These are phyloP conservation scores for Populus hybrid DNA, from an alignment of 441 rosid genomes.

Conservation along the genomic window DNA sequence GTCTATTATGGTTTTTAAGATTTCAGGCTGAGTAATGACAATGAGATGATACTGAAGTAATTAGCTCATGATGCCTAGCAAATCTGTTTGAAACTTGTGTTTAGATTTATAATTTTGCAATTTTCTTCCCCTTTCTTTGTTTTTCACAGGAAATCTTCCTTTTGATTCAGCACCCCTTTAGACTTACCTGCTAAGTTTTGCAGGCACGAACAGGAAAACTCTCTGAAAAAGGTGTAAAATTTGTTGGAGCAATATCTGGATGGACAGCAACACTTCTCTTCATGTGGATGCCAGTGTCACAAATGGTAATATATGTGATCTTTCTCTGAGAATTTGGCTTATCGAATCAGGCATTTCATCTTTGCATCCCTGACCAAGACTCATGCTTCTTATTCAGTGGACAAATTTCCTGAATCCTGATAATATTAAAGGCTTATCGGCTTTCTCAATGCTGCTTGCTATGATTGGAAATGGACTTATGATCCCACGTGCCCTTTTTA, in stretches of 20 bases:
- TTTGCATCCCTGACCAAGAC: constrained; percentile 22
- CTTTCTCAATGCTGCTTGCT: constrained; percentile 80
- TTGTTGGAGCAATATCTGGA: constrained; percentile 74
- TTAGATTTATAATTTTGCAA: background rate
- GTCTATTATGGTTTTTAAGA: background rate
- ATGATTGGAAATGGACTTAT: constrained; percentile 93
- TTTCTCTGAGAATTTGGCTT: constrained; percentile 3
- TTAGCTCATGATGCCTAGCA: background rate
- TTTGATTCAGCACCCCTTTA: constrained; percentile 14
- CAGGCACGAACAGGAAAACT: constrained; percentile 84
- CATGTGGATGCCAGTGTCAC: constrained; percentile 98
- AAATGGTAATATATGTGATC: constrained; percentile 50
- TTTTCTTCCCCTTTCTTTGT: background rate
- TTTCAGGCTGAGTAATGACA: background rate
- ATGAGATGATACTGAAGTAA: background rate
- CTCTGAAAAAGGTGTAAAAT: constrained; percentile 55
- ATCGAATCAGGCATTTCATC: background rate
- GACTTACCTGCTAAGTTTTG: constrained; percentile 38
- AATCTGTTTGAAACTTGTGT: background rate
- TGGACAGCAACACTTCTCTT: constrained; percentile 97
- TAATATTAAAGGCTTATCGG: constrained; percentile 84
- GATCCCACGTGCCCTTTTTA: constrained; percentile 88
- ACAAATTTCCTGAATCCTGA: constrained; percentile 84
- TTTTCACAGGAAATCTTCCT: constrained; percentile 2
- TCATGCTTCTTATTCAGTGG: constrained; percentile 56